Evolutionary conservation across 306 rosid genomes (phyloP), one percentile per base, ranked within the genome.

Genomic region (Pterocarpus santalinus): DNA sequence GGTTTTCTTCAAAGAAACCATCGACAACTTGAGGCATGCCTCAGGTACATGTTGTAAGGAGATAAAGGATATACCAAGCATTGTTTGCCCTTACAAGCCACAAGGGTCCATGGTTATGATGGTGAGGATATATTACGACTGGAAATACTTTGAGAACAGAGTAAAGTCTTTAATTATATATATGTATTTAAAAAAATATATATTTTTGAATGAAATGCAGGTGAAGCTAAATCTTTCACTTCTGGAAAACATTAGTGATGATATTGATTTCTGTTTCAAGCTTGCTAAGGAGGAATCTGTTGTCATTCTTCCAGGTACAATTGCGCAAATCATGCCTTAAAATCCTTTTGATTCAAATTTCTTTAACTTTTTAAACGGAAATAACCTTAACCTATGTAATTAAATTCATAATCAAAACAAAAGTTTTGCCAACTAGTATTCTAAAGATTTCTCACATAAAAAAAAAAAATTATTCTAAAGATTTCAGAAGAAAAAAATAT

Each of bases 221-320:
- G 95, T 87, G 76, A 86, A 84, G 70, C 78, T 91, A 66, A 79
- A 91, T 52, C 69, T 89, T 66, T 87, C 87, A 15, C 85, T 81
- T 55, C 79, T 91, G 30, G 87, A 91, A 80, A 96, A 90, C 71
- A 88, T 95, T 17, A 83, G 86, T 7, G 92, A 93, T 66, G 98
- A 95, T 73, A 90, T 95, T 57, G 99, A 95, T 85, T 95, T 95
- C 73, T 95, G 98, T 79, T 91, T 95, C 94, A 95, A 90, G 87
- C 94, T 95, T 28, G 97, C 92, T 16, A 93, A 95, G 91, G 99
- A 95, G 85, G 97, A 95, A 86, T 88, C 97, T 49, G 89, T 95
- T 22, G 81, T 93, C 90, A 83, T 95, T 87, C 99, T 95, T 86
- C 99, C 99, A 82, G 99, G 99, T 93, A 85, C 71, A 74, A 68